Evolutionary conservation across 352 stramenopile species (phyloP), one percentile per base, ranked within the genome.

Genomic region (Hyphochytrium catenoides): DNA sequence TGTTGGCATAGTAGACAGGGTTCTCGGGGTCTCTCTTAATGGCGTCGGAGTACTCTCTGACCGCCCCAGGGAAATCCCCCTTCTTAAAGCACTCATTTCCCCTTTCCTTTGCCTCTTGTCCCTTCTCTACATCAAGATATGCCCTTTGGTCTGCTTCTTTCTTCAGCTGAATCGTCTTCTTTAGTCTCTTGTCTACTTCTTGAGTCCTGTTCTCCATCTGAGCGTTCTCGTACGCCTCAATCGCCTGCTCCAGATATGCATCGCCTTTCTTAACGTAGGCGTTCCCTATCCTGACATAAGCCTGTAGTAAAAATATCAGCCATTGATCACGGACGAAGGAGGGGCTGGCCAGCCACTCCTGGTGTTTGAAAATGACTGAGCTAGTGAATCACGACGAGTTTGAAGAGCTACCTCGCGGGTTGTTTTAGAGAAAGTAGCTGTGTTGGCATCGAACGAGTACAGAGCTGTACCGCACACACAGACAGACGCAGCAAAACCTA

Each of bases 1-100:
- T 75, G 64, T 99, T 99, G 44, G 94, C 94, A 46, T 94, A 91
- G 69, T 98, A 98, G 17, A 93, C 57, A 8, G 91, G 75, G 67
- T 86, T 96, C 15, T 77, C 87, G 12, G 91, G 91, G 50, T 97
- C 82, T 32, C 91, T 76, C 59, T 98, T 97, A 43, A 98, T 93
- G n/a, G 93, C 93, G 54, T 99, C 90, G 52, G 63, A 88, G 67
- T 95, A 95, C 34, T 79, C 62, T 44, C 77, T 62, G 31, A 97
- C 84, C 2, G 85, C 79, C 41, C 81, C 57, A 7, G 65, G 62
- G 59, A 93, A 98, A 19, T 96, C 64, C 43, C 90, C 76, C 29
- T 63, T 65, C 48, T 95, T 91, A 60, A 99, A 98, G 25, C 75
- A 65, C 26, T 95, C 85, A 54, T 98, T 98, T 39, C 91, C 93